Conservation (phyloP, 768 basidiomycete species). For the Exsudoporus frostii region DNA sequence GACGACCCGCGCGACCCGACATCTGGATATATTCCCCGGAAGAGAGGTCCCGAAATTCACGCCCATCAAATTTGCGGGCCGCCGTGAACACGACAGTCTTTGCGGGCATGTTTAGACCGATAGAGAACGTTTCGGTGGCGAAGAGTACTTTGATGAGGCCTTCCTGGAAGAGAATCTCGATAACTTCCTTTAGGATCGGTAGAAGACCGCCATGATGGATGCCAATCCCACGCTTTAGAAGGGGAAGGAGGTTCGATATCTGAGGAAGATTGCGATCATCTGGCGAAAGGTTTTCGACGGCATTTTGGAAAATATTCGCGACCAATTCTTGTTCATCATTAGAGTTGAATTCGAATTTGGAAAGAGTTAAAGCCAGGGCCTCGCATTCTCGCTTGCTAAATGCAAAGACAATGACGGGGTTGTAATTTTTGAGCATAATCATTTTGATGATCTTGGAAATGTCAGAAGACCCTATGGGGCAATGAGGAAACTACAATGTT, state of each 20-base stretch:
- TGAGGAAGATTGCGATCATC: conserved; percentile 91
- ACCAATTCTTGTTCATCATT: conserved; percentile 90
- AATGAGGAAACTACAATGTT: conserved; percentile 1
- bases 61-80: conserved; percentile 94
- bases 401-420: conserved; percentile 97
- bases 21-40: conserved; percentile 99
- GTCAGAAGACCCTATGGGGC: conserved; percentile 72
- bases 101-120: conserved; percentile 98
- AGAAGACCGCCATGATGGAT: conserved; percentile 98
- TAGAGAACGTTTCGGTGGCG: conserved; percentile 98
- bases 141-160: conserved; percentile 97
- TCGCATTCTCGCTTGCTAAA: conserved; percentile 99
- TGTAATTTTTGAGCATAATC: conserved; percentile 97
- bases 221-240: conserved; percentile 92
- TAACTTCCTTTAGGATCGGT: conserved; percentile 97
- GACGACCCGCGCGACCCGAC: conserved; percentile 96
- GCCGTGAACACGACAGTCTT: conserved; percentile 98
- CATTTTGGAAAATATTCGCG: conserved; percentile 87
- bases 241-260: conserved; percentile 87
- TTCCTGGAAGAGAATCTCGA: conserved; percentile 98
- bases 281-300: conserved; percentile 81
- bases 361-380: conserved; percentile 81
- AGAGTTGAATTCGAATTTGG: conserved; percentile 95
- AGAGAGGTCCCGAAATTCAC: conserved; percentile 88
- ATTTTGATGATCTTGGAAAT: conserved; percentile 97